A percentile compares a stretch with the other conserved stretches of the same genome.
Evolutionary conservation across 129 eudicot genomes (phyloP).

Genomic region (Flaveria ramosissima): DNA sequence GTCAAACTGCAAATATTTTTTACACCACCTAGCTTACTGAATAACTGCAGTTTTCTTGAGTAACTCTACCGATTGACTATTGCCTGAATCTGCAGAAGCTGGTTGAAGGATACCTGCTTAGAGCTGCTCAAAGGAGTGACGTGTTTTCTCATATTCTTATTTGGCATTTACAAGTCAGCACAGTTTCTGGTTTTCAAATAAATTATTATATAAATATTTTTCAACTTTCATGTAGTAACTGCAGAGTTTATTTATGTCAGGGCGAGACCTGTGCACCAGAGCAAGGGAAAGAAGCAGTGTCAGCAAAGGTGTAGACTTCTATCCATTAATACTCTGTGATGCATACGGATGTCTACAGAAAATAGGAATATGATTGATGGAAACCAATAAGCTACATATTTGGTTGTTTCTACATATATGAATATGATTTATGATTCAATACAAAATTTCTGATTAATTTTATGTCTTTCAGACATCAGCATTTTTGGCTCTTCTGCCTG

Average conservation of each 20-base stretch:
- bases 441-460: not conserved
- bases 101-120: slow-evolving; percentile 93
- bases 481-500: slow-evolving; percentile 71
- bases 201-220: not conserved
- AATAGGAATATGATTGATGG: not conserved
- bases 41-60: not conserved
- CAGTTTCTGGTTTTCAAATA: slow-evolving; percentile 3
- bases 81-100: slow-evolving; percentile 57
- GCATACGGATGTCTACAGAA: slow-evolving; percentile 4
- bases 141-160: slow-evolving; percentile 94
- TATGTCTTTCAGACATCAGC: slow-evolving; percentile 55
- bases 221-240: slow-evolving; percentile 32
- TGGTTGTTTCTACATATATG: slow-evolving; percentile 15
- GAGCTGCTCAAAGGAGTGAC: slow-evolving; percentile 99
- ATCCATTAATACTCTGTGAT: slow-evolving; percentile 2
- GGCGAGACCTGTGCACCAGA: slow-evolving; percentile 91
- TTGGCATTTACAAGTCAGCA: slow-evolving; percentile 95
- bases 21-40: not conserved
- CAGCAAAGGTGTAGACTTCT: slow-evolving; percentile 60
- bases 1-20: slow-evolving; percentile 11
- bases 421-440: slow-evolving; percentile 9
- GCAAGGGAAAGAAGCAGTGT: slow-evolving; percentile 66
- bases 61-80: not conserved
- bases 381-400: slow-evolving; percentile 20
- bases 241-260: slow-evolving; percentile 43